These are phyloP conservation scores for Fusarium humuli DNA, from an alignment of 2,329 filamentous ascomycete species.

Conservation along the genomic window DNA sequence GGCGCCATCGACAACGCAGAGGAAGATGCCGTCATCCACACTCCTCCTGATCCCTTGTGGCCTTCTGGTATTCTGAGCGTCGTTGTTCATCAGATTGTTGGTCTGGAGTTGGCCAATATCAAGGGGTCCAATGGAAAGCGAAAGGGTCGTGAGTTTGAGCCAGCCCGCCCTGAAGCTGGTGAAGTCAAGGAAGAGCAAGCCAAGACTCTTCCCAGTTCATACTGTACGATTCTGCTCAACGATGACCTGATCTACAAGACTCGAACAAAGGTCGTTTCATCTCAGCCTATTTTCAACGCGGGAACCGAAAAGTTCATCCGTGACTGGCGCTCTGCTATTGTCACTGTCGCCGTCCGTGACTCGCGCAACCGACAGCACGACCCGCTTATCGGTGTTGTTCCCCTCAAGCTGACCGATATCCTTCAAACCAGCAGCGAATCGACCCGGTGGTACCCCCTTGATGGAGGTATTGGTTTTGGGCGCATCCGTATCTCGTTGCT, in stretches of 20 bases:
- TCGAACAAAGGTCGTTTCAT: slow-evolving; percentile 92
- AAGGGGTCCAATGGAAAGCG: slow-evolving; percentile 85
- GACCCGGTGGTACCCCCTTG: slow-evolving; percentile 95
- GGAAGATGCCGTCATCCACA: slow-evolving; percentile 88
- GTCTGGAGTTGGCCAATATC: slow-evolving; percentile 90
- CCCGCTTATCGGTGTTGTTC: slow-evolving; percentile 91
- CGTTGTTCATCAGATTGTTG: slow-evolving; percentile 94
- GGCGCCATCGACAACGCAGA: slow-evolving; percentile 75
- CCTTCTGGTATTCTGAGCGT: slow-evolving; percentile 89
- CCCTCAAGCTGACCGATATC: slow-evolving; percentile 88
- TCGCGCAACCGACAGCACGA: slow-evolving; percentile 92
- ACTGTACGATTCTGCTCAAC: slow-evolving; percentile 92
- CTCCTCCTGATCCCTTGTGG: slow-evolving; percentile 95
- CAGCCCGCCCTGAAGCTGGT: slow-evolving; percentile 82
- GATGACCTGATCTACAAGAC: slow-evolving; percentile 93
- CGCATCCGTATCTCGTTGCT: slow-evolving; percentile 88
- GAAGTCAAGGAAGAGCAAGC: slow-evolving; percentile 88
- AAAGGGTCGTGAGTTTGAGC: slow-evolving; percentile 88
- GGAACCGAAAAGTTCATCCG: slow-evolving; percentile 93
- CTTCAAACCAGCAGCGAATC: slow-evolving; percentile 86
- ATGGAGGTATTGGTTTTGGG: slow-evolving; percentile 93
- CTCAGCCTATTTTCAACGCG: slow-evolving; percentile 96
- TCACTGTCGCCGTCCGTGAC: slow-evolving; percentile 90
- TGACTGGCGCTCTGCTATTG: slow-evolving; percentile 89
- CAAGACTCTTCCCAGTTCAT: slow-evolving; percentile 84